These are phyloP conservation scores for Hypoxylon sp. DNA, from an alignment of 2,329 filamentous ascomycete genomes.

Conservation along the genomic window DNA sequence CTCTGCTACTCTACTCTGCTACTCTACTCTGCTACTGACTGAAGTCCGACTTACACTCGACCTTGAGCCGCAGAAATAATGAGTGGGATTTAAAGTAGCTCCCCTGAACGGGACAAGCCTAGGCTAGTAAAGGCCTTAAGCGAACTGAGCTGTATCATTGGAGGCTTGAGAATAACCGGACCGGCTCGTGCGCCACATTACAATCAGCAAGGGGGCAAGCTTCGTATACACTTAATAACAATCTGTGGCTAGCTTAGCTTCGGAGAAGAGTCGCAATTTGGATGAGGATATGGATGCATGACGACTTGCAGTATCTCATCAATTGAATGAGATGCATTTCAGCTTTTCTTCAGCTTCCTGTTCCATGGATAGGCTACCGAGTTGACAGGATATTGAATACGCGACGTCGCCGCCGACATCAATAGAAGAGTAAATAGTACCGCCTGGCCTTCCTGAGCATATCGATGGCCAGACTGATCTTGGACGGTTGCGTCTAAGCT, in stretches of 20 bases:
- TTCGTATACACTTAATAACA: neutral
- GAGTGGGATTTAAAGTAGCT: neutral
- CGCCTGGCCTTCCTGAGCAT: neutral
- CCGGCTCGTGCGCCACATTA: conserved; percentile 1
- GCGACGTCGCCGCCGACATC: neutral
- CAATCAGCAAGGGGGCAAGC: neutral
- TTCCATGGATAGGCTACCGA: neutral
- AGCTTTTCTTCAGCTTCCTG: neutral
- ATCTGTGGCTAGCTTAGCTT: neutral
- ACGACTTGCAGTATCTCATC: neutral
- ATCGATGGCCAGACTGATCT: neutral
- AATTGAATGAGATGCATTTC: neutral
- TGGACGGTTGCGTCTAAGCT: neutral
- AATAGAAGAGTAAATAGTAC: neutral
- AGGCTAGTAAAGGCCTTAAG: neutral
- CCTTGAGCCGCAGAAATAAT: conserved; percentile 16
- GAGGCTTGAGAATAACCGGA: conserved; percentile 7
- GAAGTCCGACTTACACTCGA: neutral
- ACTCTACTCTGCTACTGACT: too few species aligned
- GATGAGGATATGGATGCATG: neutral
- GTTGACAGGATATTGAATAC: neutral
- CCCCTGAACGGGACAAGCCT: neutral
- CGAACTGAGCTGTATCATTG: neutral
- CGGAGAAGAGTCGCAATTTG: neutral
- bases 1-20: neutral